These are phyloP conservation scores for Senna siamea DNA, from an alignment of 306 rosid genomes.

Conservation along the genomic window DNA sequence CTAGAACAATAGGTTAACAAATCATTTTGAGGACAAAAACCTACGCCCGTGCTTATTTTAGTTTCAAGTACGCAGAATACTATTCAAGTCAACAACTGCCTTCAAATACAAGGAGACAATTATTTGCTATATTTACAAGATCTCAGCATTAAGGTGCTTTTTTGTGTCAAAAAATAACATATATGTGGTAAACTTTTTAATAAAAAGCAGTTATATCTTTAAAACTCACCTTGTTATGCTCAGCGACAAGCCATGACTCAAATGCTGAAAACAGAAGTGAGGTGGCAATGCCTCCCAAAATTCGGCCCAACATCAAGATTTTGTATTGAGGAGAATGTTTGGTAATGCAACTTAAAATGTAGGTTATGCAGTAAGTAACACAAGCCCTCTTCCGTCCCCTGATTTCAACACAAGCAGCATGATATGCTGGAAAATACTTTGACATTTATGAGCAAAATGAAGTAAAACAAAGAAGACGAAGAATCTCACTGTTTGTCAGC, in stretches of 20 bases:
- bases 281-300: constrained; percentile 96
- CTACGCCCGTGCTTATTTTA: neutral
- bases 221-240: constrained; percentile 86
- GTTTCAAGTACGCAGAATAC: neutral
- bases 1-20: constrained; percentile 4
- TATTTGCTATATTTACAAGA: neutral
- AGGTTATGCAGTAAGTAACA: constrained; percentile 89
- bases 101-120: neutral
- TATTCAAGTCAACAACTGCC: neutral
- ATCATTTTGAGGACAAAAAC: constrained; percentile 15
- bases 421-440: constrained; percentile 10
- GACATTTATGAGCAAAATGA: constrained; percentile 3
- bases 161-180: constrained; percentile 4
- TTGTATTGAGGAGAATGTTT: constrained; percentile 91
- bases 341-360: constrained; percentile 92
- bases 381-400: constrained; percentile 99
- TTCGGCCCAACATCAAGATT: constrained; percentile 92
- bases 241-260: constrained; percentile 99
- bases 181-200: constrained; percentile 16
- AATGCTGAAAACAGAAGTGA: constrained; percentile 94
- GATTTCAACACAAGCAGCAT: constrained; percentile 37
- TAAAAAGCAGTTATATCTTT: constrained; percentile 5
- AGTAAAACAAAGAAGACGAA: constrained; percentile 3
- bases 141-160: neutral
- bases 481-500: constrained; percentile 95